Evolutionary conservation across 2,329 filamentous ascomycete species (phyloP).

Genomic region (Penicillium sp.): DNA sequence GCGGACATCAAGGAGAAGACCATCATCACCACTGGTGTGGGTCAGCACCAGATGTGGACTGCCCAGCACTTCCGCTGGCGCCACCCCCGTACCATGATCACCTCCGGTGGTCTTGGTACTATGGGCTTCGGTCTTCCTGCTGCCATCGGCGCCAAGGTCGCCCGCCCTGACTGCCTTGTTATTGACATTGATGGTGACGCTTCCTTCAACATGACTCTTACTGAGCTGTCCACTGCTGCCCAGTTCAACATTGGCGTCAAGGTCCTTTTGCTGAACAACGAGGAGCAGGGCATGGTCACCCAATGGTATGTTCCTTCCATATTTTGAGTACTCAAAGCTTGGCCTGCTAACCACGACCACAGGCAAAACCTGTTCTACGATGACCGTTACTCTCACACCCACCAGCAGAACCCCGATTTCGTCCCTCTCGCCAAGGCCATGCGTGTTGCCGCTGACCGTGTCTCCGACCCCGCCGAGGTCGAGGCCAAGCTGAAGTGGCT

Average conservation of each 20-base stretch:
- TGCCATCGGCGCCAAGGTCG: slow-evolving; percentile 93
- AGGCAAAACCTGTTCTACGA: slow-evolving; percentile 94
- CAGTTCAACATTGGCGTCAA: slow-evolving; percentile 98
- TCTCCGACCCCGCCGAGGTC: slow-evolving; percentile 73
- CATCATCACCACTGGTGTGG: slow-evolving; percentile 89
- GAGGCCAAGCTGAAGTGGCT: slow-evolving; percentile 81
- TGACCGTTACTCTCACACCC: slow-evolving; percentile 86
- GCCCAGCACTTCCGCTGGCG: slow-evolving; percentile 97
- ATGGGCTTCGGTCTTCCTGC: slow-evolving; percentile 96
- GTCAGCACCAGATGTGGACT: slow-evolving; percentile 98
- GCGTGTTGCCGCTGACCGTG: slow-evolving; percentile 74
- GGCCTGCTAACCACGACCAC: neutral
- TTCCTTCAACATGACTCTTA: slow-evolving; percentile 99
- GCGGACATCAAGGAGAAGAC: slow-evolving; percentile 77
- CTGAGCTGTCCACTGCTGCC: slow-evolving; percentile 86
- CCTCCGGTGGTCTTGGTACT: slow-evolving; percentile 89
- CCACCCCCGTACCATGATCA: slow-evolving; percentile 89
- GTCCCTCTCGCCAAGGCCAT: slow-evolving; percentile 91
- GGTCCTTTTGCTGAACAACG: slow-evolving; percentile 92
- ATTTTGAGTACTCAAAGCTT: neutral
- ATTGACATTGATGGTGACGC: slow-evolving; percentile 97
- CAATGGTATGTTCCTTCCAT: slow-evolving; percentile 59
- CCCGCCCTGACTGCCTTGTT: slow-evolving; percentile 76
- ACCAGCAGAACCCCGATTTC: slow-evolving; percentile 94
- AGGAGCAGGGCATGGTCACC: slow-evolving; percentile 98